Evolutionary conservation across 768 basidiomycete species (phyloP).

Genomic region (Mycena maculata): DNA sequence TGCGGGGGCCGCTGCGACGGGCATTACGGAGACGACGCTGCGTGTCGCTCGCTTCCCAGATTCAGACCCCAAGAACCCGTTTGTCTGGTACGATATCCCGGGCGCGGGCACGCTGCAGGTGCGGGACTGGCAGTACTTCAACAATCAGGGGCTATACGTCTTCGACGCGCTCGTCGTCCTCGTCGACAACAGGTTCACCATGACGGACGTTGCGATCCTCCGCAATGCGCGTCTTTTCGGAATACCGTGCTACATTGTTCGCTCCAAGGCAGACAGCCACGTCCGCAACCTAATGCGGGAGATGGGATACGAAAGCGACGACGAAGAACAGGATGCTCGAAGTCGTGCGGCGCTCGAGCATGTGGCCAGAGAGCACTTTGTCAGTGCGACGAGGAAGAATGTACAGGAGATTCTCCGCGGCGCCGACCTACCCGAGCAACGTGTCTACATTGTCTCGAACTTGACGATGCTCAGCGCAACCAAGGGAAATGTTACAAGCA

Average conservation of each 20-base stretch:
- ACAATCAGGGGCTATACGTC: constrained; percentile 48
- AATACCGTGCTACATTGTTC: constrained; percentile 49
- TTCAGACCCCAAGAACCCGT: constrained; percentile 30
- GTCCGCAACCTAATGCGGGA: constrained; percentile 12
- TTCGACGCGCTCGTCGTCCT: constrained; percentile 50
- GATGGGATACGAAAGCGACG: constrained; percentile 19
- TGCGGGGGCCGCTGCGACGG: constrained; percentile 41
- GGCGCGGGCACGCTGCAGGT: constrained; percentile 49
- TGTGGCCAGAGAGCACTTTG: constrained; percentile 6
- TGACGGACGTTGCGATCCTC: constrained; percentile 48
- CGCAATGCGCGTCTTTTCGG: constrained; percentile 43
- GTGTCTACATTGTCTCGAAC: constrained; percentile 15
- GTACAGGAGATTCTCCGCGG: constrained; percentile 11
- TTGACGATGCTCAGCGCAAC: constrained; percentile 5
- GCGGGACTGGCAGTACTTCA: constrained; percentile 51
- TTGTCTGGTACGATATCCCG: constrained; percentile 51
- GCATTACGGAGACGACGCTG: constrained; percentile 45
- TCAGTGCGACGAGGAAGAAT: constrained; percentile 9
- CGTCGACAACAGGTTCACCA: constrained; percentile 48
- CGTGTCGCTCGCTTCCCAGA: constrained; percentile 41
- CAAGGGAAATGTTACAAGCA: constrained; percentile 16
- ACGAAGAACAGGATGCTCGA: constrained; percentile 10
- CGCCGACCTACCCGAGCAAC: constrained; percentile 13
- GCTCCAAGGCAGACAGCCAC: constrained; percentile 47
- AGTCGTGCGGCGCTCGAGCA: constrained; percentile 10